phyloP scores from a whole-genome alignment of 1,139 yeast genomes.

The Blastobotrys ciferrii region DNA sequence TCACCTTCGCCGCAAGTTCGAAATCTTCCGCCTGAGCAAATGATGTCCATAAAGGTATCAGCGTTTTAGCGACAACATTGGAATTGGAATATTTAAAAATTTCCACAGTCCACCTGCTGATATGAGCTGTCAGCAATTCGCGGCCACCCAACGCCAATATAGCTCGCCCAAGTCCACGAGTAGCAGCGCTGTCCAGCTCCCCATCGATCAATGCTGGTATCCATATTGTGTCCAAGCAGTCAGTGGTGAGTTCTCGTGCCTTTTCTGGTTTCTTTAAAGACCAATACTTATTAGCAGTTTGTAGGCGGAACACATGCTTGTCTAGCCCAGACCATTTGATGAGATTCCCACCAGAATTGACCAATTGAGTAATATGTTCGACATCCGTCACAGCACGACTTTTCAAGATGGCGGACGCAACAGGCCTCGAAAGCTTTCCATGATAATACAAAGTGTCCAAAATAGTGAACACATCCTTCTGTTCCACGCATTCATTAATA shows the following conservation, averaged over 20 bases:
- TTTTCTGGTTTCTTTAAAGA: slow-evolving; percentile 19
- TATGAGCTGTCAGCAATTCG: slow-evolving; percentile 12
- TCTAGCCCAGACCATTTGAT: slow-evolving; percentile 27
- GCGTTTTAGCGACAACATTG: slow-evolving; percentile 9
- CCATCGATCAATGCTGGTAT: slow-evolving; percentile 20
- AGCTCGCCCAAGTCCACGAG: slow-evolving; percentile 23
- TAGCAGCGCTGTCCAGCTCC: slow-evolving; percentile 18
- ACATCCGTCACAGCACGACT: slow-evolving; percentile 22
- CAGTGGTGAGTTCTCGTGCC: slow-evolving; percentile 25
- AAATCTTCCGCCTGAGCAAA: slow-evolving; percentile 14
- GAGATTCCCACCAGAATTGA: slow-evolving; percentile 25
- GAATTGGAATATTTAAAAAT: slow-evolving; percentile 11
- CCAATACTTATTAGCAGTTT: slow-evolving; percentile 30
- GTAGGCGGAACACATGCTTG: slow-evolving; percentile 25
- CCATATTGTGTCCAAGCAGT: slow-evolving; percentile 25
- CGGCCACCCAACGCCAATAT: slow-evolving; percentile 22
- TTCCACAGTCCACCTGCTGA: slow-evolving; percentile 14
- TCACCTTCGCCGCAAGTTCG: slow-evolving; percentile 12
- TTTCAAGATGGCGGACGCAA: slow-evolving; percentile 26
- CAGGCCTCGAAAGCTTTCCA: slow-evolving; percentile 23
- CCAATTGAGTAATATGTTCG: slow-evolving; percentile 23
- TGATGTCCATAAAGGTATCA: slow-evolving; percentile 23
- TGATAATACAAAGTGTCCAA: slow-evolving; percentile 29
- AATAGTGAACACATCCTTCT: slow-evolving; percentile 18
- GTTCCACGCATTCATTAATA: slow-evolving; percentile 16